Evolutionary conservation across 2,329 filamentous ascomycete genomes (phyloP).

Genomic region (Clarireedia homoeocarpa): DNA sequence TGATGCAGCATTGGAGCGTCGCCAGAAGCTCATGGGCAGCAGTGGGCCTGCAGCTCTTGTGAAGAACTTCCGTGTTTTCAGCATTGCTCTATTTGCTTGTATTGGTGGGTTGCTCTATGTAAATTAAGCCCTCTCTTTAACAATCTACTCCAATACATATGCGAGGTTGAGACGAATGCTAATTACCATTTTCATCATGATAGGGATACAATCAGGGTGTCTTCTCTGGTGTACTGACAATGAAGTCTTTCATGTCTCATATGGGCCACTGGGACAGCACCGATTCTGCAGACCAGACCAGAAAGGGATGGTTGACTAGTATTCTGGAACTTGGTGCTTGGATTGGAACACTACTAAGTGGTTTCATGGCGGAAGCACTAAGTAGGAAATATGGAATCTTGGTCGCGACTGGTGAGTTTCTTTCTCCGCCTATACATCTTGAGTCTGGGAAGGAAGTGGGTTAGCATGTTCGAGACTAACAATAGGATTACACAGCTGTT

Average conservation of each 20-base stretch:
- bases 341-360: conserved; percentile 63
- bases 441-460: not conserved
- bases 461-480: not conserved
- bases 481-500: conserved; percentile 27
- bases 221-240: conserved; percentile 60
- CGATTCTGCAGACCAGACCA: conserved; percentile 39
- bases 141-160: too few relatives aligned
- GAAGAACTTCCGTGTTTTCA: conserved; percentile 53
- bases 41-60: conserved; percentile 45
- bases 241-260: conserved; percentile 44
- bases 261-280: conserved; percentile 47
- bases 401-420: conserved; percentile 43
- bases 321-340: conserved; percentile 72
- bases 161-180: not conserved
- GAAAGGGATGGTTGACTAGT: conserved; percentile 53
- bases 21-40: conserved; percentile 45
- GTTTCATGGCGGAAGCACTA: conserved; percentile 61
- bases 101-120: conserved; percentile 49
- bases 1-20: conserved; percentile 44
- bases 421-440: not conserved
- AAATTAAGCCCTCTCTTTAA: not conserved
- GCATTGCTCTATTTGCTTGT: conserved; percentile 54
- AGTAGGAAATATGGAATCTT: conserved; percentile 65
- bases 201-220: conserved; percentile 66
- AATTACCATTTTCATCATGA: not conserved